Conservation (phyloP, 345 rosid genomes). For the Lepidium didymum region DNA sequence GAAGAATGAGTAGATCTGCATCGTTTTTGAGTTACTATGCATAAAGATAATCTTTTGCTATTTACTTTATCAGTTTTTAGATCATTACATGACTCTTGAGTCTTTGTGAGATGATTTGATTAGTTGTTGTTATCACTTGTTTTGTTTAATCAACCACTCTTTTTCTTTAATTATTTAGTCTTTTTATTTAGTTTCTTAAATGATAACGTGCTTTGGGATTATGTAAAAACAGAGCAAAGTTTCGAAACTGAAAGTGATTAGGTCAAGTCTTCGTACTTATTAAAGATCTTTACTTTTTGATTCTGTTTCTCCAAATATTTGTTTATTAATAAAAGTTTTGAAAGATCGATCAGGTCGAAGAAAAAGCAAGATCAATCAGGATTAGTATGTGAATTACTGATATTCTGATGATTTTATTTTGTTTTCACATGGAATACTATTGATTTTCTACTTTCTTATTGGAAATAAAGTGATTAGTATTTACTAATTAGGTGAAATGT, state of each 20-base stretch:
- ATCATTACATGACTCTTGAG: conserved; percentile 1
- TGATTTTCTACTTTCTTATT: background rate
- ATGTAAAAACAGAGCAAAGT: conserved; percentile 26
- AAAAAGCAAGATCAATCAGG: too few species aligned
- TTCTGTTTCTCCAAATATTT: background rate
- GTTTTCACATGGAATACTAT: background rate
- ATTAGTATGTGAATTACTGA: too few species aligned
- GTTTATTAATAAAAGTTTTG: background rate
- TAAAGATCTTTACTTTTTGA: background rate
- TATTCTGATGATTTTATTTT: background rate
- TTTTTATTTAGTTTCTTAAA: background rate
- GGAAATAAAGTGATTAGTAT: background rate
- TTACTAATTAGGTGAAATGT: conserved; percentile 6
- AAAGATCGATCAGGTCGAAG: background rate
- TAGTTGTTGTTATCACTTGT: conserved; percentile 1
- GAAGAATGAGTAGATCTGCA: conserved; percentile 14
- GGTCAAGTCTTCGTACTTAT: conserved; percentile 21
- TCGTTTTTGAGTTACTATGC: conserved; percentile 8
- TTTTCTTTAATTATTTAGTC: background rate
- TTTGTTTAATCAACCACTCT: conserved; percentile 7
- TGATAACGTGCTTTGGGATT: conserved; percentile 7
- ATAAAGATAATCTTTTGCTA: background rate
- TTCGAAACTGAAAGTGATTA: conserved; percentile 15
- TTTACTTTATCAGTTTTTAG: background rate
- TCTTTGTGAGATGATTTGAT: background rate